These are phyloP conservation scores for Bauhinia variegata DNA, from an alignment of 306 rosid genomes.

Conservation along the genomic window DNA sequence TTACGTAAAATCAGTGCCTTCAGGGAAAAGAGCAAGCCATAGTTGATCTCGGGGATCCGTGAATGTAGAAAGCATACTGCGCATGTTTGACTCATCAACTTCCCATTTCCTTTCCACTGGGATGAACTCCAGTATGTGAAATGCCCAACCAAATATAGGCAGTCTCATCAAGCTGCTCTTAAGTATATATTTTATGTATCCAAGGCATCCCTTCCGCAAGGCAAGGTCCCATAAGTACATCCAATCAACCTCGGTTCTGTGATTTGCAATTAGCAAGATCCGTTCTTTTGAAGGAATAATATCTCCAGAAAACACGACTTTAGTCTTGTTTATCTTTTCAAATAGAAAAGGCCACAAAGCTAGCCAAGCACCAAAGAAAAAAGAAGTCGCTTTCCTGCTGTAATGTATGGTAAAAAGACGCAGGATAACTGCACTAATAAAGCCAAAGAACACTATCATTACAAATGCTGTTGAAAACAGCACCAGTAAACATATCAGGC, in stretches of 20 bases:
- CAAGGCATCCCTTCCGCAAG: constrained; percentile 67
- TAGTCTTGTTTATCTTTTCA: constrained; percentile 78
- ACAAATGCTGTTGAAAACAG: constrained; percentile 71
- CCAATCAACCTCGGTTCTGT: constrained; percentile 90
- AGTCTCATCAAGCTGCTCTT: constrained; percentile 80
- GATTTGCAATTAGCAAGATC: constrained; percentile 70
- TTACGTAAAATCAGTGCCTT: constrained; percentile 89
- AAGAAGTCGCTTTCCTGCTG: constrained; percentile 67
- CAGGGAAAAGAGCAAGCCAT: constrained; percentile 91
- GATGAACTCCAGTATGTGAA: constrained; percentile 81
- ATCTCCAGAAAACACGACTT: constrained; percentile 72
- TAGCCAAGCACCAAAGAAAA: constrained; percentile 80
- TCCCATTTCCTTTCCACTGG: constrained; percentile 86
- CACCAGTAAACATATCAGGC: constrained; percentile 61
- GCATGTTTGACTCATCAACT: constrained; percentile 60
- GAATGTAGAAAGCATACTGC: no score
- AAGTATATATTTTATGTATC: constrained; percentile 71
- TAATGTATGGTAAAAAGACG: constrained; percentile 62
- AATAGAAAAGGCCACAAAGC: constrained; percentile 87
- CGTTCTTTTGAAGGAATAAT: constrained; percentile 58
- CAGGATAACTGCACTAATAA: constrained; percentile 52
- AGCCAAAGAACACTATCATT: constrained; percentile 67
- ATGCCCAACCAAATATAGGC: constrained; percentile 85
- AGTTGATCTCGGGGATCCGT: constrained; percentile 70
- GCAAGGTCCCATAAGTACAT: constrained; percentile 93